Evolutionary conservation across 176 grass and related monocot genomes (phyloP).

Genomic region (Carex scoparia): DNA sequence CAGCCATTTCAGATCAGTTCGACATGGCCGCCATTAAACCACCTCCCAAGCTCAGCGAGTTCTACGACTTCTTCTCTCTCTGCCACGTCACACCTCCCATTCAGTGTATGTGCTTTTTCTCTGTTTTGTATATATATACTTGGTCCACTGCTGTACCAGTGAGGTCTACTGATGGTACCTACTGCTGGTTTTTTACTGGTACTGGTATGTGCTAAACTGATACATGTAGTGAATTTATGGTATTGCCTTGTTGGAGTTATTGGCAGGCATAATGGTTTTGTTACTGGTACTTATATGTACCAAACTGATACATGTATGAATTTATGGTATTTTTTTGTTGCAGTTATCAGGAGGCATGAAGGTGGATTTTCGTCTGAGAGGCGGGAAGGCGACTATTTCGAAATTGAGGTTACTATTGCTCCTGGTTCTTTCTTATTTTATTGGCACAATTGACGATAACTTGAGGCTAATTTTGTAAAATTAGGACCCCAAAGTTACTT

Average conservation of each 20-base stretch:
- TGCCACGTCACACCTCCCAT: conserved; percentile 66
- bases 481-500: not conserved
- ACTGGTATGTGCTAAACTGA: not conserved
- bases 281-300: not conserved
- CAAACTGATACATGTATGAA: not conserved
- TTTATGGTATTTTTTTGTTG: conserved; percentile 1
- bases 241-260: conserved; percentile 51
- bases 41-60: conserved; percentile 74
- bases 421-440: conserved; percentile 16
- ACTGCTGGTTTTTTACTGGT: not conserved
- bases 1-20: conserved; percentile 74
- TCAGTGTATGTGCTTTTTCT: conserved; percentile 48
- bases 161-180: not conserved
- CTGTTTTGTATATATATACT: not conserved
- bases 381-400: conserved; percentile 70
- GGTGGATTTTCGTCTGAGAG: conserved; percentile 26
- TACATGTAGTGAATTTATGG: not conserved
- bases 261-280: conserved; percentile 37
- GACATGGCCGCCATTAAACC: conserved; percentile 89
- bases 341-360: conserved; percentile 84
- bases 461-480: not conserved
- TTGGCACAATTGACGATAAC: not conserved
- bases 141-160: not conserved
- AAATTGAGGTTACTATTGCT: conserved; percentile 53
- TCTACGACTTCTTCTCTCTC: conserved; percentile 99